Conservation (phyloP, 345 rosid species). For the Brassica rapa region DNA sequence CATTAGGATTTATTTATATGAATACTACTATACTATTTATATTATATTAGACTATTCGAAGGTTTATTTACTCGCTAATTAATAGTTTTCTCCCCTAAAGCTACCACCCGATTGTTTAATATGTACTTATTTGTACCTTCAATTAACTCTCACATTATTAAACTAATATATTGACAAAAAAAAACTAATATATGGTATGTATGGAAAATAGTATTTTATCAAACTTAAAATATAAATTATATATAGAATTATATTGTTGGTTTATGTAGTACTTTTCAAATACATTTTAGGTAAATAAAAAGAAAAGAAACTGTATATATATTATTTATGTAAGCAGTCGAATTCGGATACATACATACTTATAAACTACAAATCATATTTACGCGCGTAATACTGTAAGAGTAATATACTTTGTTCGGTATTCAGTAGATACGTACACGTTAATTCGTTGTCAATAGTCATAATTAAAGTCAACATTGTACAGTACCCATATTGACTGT, state of each 20-base stretch:
- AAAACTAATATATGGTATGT: too few relatives aligned
- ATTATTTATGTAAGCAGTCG: neutral
- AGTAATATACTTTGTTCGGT: neutral
- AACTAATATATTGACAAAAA: too few relatives aligned
- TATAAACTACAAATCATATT: neutral
- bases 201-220: too few relatives aligned
- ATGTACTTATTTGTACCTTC: neutral
- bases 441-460: constrained; percentile 18
- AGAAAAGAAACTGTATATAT: too few relatives aligned
- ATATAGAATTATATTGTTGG: too few relatives aligned
- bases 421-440: constrained; percentile 29
- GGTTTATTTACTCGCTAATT: neutral
- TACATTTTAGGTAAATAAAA: too few relatives aligned
- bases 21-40: neutral
- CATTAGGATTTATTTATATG: neutral
- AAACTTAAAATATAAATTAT: too few relatives aligned
- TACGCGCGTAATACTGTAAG: neutral
- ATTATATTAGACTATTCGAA: neutral
- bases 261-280: too few relatives aligned
- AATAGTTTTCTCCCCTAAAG: neutral
- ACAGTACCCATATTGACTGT: constrained; percentile 30
- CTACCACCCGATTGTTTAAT: neutral
- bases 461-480: constrained; percentile 10
- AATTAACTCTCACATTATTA: neutral
- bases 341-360: neutral